A percentile compares a stretch with the other conserved stretches of the same genome.
Conservation (phyloP, 75 land plant species). For the Isoetes taiwanensis region DNA sequence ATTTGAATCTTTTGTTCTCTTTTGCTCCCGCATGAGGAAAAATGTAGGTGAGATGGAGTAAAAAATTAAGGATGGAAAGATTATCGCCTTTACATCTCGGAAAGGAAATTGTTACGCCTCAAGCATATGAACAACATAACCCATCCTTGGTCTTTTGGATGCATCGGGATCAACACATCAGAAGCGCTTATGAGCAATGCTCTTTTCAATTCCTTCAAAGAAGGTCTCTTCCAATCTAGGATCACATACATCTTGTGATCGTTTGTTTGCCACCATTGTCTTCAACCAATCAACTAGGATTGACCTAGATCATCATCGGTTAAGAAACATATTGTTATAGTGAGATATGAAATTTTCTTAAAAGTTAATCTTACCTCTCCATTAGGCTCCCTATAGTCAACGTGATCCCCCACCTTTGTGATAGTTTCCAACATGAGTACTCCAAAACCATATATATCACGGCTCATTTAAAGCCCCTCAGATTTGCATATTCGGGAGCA, state of each 20-base stretch:
- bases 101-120: background rate
- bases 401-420: background rate
- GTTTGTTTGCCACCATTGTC: constrained; percentile 6
- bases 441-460: constrained; percentile 4
- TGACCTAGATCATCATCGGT: background rate
- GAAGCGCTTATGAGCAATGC: background rate
- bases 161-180: constrained; percentile 3
- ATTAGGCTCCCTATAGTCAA: background rate
- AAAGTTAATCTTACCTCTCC: constrained; percentile 2
- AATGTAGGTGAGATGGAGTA: too few relatives aligned
- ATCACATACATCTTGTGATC: background rate
- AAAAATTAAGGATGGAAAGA: too few relatives aligned
- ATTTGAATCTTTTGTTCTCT: too few relatives aligned
- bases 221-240: background rate
- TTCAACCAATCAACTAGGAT: constrained; percentile 5
- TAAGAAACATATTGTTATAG: too few relatives aligned
- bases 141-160: background rate
- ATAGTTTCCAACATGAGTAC: background rate
- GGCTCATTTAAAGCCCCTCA: background rate
- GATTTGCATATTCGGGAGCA: constrained; percentile 3
- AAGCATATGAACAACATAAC: constrained; percentile 5
- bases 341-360: too few relatives aligned
- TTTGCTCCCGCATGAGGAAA: too few relatives aligned
- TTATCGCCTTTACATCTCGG: constrained; percentile 1
- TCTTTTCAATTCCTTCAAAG: background rate